These are phyloP conservation scores for Acorus calamus DNA, from an alignment of 106 monocot genomes.

Conservation along the genomic window DNA sequence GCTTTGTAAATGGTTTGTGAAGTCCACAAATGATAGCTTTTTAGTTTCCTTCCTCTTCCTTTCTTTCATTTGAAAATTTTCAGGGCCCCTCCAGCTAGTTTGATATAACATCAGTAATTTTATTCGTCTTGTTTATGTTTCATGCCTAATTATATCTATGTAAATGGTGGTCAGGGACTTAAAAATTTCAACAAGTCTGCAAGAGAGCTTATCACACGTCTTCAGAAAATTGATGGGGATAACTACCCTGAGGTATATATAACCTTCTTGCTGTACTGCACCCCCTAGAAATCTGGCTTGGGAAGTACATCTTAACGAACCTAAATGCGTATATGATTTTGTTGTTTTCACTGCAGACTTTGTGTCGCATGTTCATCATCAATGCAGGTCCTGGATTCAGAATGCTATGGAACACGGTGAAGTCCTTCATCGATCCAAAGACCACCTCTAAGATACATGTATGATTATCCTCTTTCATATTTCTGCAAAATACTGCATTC, in stretches of 20 bases:
- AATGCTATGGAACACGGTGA: slow-evolving; percentile 83
- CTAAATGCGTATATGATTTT: no score
- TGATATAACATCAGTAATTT: no score
- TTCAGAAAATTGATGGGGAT: slow-evolving; percentile 21
- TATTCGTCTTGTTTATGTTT: no score
- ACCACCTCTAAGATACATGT: slow-evolving; percentile 23
- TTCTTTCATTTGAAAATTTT: no score
- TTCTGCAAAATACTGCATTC: no score
- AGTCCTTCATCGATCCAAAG: slow-evolving; percentile 77
- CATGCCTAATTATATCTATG: no score
- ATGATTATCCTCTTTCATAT: background rate
- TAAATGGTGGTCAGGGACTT: slow-evolving; percentile 5
- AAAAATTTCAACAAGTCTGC: slow-evolving; percentile 22
- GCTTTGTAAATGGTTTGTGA: no score
- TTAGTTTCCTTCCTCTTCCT: background rate
- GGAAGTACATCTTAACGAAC: no score
- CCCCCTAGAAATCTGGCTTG: no score
- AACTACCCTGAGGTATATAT: slow-evolving; percentile 66
- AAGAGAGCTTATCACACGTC: slow-evolving; percentile 15
- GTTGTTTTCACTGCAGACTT: slow-evolving; percentile 7
- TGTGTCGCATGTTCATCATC: slow-evolving; percentile 35
- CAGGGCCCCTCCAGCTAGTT: no score
- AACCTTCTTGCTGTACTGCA: background rate
- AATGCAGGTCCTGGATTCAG: slow-evolving; percentile 60
- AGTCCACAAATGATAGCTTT: no score